A percentile compares a stretch with the other conserved stretches of the same genome.
Evolutionary conservation across 2,329 filamentous ascomycete species (phyloP).

Genomic region (Nigrograna mackinnonii): DNA sequence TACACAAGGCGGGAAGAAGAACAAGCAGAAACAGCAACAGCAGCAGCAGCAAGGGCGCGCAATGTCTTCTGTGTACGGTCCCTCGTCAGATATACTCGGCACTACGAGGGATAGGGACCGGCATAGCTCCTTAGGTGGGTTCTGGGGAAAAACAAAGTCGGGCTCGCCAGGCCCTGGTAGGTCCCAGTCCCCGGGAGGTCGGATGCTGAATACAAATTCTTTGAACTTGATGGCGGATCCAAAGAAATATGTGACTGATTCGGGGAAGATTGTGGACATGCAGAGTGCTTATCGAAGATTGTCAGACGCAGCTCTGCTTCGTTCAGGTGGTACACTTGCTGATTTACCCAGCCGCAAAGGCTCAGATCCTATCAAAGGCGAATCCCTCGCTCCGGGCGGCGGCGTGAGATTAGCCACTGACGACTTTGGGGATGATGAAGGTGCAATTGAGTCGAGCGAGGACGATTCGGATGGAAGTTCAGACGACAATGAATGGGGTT

Average conservation of each 20-base stretch:
- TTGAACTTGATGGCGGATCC: slow-evolving; percentile 43
- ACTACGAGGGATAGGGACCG: slow-evolving; percentile 31
- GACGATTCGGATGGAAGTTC: slow-evolving; percentile 56
- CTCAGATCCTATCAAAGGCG: slow-evolving; percentile 41
- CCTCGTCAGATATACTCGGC: slow-evolving; percentile 22
- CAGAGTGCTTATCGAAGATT: slow-evolving; percentile 71
- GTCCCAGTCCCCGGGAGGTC: slow-evolving; percentile 40
- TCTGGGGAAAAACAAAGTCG: slow-evolving; percentile 41
- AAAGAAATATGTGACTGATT: slow-evolving; percentile 58
- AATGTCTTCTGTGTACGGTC: slow-evolving; percentile 49
- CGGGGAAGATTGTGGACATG: slow-evolving; percentile 67
- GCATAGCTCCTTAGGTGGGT: slow-evolving; percentile 43
- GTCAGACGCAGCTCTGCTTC: slow-evolving; percentile 71
- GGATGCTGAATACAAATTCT: slow-evolving; percentile 55
- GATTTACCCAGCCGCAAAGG: slow-evolving; percentile 62
- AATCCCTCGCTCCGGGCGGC: slow-evolving; percentile 49
- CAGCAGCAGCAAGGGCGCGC: slow-evolving; percentile 40
- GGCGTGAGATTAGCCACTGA: slow-evolving; percentile 60
- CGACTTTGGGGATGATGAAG: slow-evolving; percentile 64
- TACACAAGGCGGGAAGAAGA: slow-evolving; percentile 47
- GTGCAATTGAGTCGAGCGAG: slow-evolving; percentile 69
- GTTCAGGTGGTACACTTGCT: slow-evolving; percentile 66
- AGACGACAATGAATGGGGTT: slow-evolving; percentile 65
- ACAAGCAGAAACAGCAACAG: too few relatives aligned
- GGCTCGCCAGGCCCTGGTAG: slow-evolving; percentile 41